Evolutionary conservation across 495 filamentous ascomycete genomes (phyloP).

Genomic region (Oidiodendron maius): DNA sequence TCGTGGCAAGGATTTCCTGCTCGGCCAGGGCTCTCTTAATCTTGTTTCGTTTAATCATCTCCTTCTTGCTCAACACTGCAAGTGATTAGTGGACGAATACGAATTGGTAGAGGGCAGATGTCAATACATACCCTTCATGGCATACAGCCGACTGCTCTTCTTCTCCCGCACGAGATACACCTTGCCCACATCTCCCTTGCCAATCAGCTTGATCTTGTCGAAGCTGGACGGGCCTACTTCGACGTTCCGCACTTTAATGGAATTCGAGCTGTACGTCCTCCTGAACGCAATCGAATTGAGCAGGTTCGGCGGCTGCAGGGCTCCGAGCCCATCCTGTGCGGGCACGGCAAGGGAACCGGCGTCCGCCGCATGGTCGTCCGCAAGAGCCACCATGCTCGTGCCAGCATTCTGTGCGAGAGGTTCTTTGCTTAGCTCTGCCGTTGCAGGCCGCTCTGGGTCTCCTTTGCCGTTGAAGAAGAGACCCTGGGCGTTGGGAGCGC

Average conservation of each 20-base stretch:
- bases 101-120: not conserved
- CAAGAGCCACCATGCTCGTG: constrained; percentile 50
- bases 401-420: constrained; percentile 53
- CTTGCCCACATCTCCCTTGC: constrained; percentile 97
- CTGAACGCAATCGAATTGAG: constrained; percentile 61
- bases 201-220: constrained; percentile 98
- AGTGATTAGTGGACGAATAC: constrained; percentile 29
- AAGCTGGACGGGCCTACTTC: constrained; percentile 95
- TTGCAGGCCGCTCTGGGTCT: constrained; percentile 63
- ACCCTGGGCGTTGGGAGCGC: constrained; percentile 94
- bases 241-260: constrained; percentile 95
- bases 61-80: constrained; percentile 94
- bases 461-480: constrained; percentile 66
- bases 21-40: constrained; percentile 97
- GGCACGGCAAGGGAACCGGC: constrained; percentile 29
- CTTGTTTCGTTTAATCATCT: constrained; percentile 99
- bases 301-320: constrained; percentile 40
- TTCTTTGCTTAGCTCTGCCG: constrained; percentile 75
- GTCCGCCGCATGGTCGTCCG: constrained; percentile 19
- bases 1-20: constrained; percentile 96
- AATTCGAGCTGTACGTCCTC: constrained; percentile 97
- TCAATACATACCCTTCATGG: constrained; percentile 92
- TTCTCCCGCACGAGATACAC: constrained; percentile 97
- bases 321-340: constrained; percentile 32
- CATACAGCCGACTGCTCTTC: constrained; percentile 90